Percentiles rank a stretch among this genome's conserved stretches.
Evolutionary conservation across 306 rosid species (phyloP).

Genomic region (Sechiopsis laciniata): DNA sequence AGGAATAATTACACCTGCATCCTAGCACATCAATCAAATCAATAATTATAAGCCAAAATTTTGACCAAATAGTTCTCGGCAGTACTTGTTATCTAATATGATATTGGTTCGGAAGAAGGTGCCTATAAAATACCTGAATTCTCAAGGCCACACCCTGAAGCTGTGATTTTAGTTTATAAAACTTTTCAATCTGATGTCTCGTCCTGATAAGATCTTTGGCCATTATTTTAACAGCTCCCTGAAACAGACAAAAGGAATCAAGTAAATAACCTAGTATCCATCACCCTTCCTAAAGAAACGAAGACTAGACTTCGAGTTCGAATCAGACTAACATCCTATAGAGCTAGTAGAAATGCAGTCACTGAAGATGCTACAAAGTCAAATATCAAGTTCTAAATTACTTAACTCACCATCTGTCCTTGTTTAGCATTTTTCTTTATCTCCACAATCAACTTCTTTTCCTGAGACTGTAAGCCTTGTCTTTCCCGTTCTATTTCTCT

Average conservation of each 20-base stretch:
- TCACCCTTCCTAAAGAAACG: too few relatives aligned
- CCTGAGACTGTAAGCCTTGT: slow-evolving; percentile 26
- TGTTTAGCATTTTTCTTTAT: slow-evolving; percentile 29
- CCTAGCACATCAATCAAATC: not conserved
- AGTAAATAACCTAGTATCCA: too few relatives aligned
- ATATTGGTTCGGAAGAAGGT: not conserved
- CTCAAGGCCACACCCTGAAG: slow-evolving; percentile 75
- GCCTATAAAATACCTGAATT: slow-evolving; percentile 48
- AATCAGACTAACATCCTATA: not conserved
- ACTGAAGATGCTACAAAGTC: not conserved
- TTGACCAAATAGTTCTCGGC: not conserved
- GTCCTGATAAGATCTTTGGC: slow-evolving; percentile 76
- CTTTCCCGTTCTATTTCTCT: slow-evolving; percentile 27
- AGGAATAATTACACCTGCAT: not conserved
- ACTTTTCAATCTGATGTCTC: slow-evolving; percentile 71
- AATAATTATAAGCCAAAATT: not conserved
- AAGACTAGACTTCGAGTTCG: too few relatives aligned
- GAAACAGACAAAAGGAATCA: slow-evolving; percentile 12
- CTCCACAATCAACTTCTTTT: slow-evolving; percentile 25
- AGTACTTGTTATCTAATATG: too few relatives aligned
- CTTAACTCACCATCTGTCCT: slow-evolving; percentile 26
- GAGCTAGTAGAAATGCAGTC: not conserved
- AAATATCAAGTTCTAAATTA: slow-evolving; percentile 6
- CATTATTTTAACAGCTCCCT: slow-evolving; percentile 76
- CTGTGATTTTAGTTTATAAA: slow-evolving; percentile 73